Evolutionary conservation across 768 basidiomycete species (phyloP).

Genomic region (Psilocybe cyanescens): DNA sequence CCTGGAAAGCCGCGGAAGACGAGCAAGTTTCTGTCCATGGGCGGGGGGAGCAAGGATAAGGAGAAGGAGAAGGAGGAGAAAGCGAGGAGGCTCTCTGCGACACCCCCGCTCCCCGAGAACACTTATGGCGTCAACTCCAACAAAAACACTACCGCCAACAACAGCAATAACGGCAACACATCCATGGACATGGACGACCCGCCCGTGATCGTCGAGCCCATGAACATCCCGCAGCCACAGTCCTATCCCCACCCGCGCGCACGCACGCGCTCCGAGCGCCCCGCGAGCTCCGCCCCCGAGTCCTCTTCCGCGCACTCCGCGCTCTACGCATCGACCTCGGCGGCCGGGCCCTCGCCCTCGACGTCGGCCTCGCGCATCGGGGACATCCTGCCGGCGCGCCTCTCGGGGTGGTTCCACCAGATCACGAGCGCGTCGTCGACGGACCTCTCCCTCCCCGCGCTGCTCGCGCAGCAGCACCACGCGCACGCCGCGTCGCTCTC

Average conservation of each 20-base stretch:
- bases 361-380: constrained; percentile 52
- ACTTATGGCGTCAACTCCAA: too few species aligned
- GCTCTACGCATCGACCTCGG: constrained; percentile 49
- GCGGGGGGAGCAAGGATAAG: constrained; percentile 33
- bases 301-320: constrained; percentile 22
- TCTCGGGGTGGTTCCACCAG: constrained; percentile 83
- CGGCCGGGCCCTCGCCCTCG: too few species aligned
- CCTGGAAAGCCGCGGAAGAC: constrained; percentile 30
- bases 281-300: constrained; percentile 36
- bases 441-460: constrained; percentile 67
- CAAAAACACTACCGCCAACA: not conserved
- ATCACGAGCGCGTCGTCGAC: constrained; percentile 74
- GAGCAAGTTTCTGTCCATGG: constrained; percentile 40
- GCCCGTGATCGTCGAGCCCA: constrained; percentile 72
- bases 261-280: constrained; percentile 61
- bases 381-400: constrained; percentile 68
- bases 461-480: constrained; percentile 48
- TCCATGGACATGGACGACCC: constrained; percentile 45
- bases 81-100: constrained; percentile 14
- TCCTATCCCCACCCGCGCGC: too few species aligned
- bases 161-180: constrained; percentile 2
- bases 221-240: constrained; percentile 48
- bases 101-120: not conserved
- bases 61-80: constrained; percentile 34
- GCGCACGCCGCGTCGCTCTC: constrained; percentile 12